These are phyloP conservation scores for Oenanthe sinensis DNA, from an alignment of 129 eudicot genomes.

Conservation along the genomic window DNA sequence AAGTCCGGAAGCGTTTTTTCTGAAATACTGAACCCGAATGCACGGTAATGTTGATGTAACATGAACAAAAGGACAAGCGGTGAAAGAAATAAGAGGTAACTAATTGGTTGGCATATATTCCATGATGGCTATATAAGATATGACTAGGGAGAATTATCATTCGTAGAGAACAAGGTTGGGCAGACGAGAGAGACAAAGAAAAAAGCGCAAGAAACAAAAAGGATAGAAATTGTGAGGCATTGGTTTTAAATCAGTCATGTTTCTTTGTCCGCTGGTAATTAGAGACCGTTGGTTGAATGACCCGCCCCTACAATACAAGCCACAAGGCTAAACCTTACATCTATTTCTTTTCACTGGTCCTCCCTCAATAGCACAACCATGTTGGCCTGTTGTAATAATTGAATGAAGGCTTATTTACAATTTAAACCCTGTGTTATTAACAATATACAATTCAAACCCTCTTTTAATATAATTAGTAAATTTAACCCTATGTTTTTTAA, in stretches of 20 bases:
- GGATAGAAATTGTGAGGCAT: neutral
- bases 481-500: too few relatives aligned
- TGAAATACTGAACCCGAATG: slow-evolving; percentile 7
- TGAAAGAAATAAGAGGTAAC: neutral
- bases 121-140: neutral
- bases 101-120: neutral
- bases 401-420: too few relatives aligned
- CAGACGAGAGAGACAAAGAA: neutral
- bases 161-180: neutral
- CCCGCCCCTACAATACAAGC: too few relatives aligned
- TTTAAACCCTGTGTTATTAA: too few relatives aligned
- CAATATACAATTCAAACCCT: too few relatives aligned
- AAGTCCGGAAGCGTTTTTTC: slow-evolving; percentile 8
- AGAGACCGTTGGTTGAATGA: too few relatives aligned
- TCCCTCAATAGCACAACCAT: neutral
- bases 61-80: slow-evolving; percentile 2
- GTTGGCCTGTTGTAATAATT: neutral
- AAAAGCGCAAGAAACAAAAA: neutral
- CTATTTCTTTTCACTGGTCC: too few relatives aligned
- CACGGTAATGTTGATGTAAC: neutral
- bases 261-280: neutral
- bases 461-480: too few relatives aligned
- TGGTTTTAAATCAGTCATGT: neutral
- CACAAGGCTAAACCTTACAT: too few relatives aligned
- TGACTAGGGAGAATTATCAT: neutral